These are phyloP conservation scores for Saccharomyces uvarum DNA, from an alignment of 1,139 yeast genomes.

Conservation along the genomic window DNA sequence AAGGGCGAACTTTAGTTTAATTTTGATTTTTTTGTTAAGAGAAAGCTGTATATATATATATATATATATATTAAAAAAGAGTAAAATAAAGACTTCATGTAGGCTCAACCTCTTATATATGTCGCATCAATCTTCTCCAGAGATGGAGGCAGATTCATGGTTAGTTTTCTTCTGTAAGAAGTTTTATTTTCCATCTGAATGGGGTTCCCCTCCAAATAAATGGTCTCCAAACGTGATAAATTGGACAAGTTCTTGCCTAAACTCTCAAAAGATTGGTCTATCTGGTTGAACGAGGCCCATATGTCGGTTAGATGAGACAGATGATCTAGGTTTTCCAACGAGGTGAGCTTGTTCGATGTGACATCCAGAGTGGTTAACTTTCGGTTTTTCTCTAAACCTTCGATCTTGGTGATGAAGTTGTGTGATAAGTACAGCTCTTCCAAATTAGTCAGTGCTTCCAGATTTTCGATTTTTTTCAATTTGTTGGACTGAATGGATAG, in stretches of 20 bases:
- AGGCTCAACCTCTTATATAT: conserved; percentile 39
- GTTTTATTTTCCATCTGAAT: conserved; percentile 65
- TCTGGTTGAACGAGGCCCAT: conserved; percentile 81
- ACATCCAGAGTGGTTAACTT: conserved; percentile 74
- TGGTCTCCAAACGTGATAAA: conserved; percentile 68
- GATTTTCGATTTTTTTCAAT: conserved; percentile 70
- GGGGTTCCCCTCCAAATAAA: conserved; percentile 94
- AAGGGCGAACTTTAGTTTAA: neutral
- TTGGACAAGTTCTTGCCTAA: conserved; percentile 57
- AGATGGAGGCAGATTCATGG: conserved; percentile 56
- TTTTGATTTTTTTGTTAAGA: neutral
- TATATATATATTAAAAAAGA: conserved; percentile 5
- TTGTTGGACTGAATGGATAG: conserved; percentile 86
- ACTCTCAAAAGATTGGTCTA: conserved; percentile 58
- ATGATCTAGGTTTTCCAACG: conserved; percentile 59
- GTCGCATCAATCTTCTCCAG: conserved; percentile 88
- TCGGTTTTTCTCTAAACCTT: conserved; percentile 63
- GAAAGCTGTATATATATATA: conserved; percentile 11
- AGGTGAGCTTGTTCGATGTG: conserved; percentile 60
- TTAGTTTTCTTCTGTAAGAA: conserved; percentile 77
- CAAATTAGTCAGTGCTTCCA: conserved; percentile 60
- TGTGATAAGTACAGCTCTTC: conserved; percentile 87
- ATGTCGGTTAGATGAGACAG: conserved; percentile 70
- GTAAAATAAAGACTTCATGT: neutral
- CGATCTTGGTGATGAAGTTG: conserved; percentile 69